Evolutionary conservation across 2,329 filamentous ascomycete species (phyloP).

Genomic region (Colletotrichum falcatum): DNA sequence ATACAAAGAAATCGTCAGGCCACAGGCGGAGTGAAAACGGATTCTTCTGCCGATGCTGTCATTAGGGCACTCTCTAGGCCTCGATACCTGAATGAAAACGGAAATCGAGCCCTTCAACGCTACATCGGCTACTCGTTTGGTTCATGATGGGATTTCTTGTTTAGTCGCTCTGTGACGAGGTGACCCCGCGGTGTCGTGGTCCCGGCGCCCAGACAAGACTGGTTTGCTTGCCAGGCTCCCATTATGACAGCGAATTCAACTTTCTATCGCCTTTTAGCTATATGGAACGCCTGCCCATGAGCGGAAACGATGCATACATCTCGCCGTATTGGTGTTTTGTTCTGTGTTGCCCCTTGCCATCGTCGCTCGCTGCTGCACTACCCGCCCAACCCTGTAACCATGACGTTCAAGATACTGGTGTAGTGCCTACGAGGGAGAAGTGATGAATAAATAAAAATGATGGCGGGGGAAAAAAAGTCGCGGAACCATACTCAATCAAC

Average conservation of each 20-base stretch:
- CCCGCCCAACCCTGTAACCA: conserved; percentile 30
- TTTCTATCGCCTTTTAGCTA: conserved; percentile 13
- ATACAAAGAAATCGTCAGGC: conserved; percentile 52
- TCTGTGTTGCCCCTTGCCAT: neutral
- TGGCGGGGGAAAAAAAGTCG: neutral
- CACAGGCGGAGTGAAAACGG: conserved; percentile 51
- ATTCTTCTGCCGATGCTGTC: conserved; percentile 55
- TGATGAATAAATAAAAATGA: too few relatives aligned
- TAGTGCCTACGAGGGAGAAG: neutral
- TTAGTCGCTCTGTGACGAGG: conserved; percentile 24
- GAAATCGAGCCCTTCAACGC: conserved; percentile 40
- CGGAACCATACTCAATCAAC: neutral
- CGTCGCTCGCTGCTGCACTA: neutral
- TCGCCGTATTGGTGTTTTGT: neutral
- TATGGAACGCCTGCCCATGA: neutral
- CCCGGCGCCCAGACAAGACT: conserved; percentile 29
- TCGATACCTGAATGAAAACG: conserved; percentile 44
- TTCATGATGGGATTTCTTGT: conserved; percentile 21
- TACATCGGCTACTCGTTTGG: conserved; percentile 18
- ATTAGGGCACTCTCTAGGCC: conserved; percentile 50
- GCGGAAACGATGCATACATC: neutral
- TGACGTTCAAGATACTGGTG: conserved; percentile 36
- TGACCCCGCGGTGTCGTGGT: conserved; percentile 30
- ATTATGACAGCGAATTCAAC: conserved; percentile 41
- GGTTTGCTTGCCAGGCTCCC: conserved; percentile 22